Evolutionary conservation across 768 basidiomycete species (phyloP).

Genomic region (Rickenella mellea): DNA sequence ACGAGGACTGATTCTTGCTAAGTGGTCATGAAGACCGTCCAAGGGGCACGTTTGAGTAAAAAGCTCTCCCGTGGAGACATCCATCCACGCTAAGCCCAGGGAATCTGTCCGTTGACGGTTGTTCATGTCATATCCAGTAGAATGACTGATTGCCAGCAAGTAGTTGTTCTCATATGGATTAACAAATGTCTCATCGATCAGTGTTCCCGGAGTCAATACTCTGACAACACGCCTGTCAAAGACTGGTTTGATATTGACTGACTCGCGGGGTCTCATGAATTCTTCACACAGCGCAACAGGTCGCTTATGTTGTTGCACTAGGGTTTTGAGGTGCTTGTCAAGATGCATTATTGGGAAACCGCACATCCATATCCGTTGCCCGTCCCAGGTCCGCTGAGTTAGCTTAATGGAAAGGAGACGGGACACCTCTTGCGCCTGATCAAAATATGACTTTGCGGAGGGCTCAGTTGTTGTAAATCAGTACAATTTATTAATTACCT

Average conservation of each 20-base stretch:
- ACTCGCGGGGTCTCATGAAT: constrained; percentile 41
- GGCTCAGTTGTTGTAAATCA: constrained; percentile 5
- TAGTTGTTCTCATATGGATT: constrained; percentile 86
- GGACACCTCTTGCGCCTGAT: constrained; percentile 76
- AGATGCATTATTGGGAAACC: constrained; percentile 85
- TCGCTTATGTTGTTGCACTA: constrained; percentile 74
- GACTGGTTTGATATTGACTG: constrained; percentile 31
- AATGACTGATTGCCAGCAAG: constrained; percentile 52
- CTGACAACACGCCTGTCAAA: constrained; percentile 80
- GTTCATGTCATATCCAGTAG: background rate
- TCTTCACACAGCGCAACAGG: constrained; percentile 95
- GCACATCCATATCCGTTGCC: constrained; percentile 67
- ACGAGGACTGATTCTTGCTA: constrained; percentile 70
- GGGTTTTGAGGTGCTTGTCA: constrained; percentile 76
- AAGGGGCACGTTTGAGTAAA: constrained; percentile 56
- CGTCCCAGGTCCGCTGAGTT: constrained; percentile 67
- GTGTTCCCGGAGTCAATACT: constrained; percentile 87
- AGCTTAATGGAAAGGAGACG: constrained; percentile 75
- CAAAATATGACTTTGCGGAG: constrained; percentile 74
- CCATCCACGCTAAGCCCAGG: constrained; percentile 86
- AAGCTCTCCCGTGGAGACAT: constrained; percentile 91
- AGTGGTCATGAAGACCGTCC: constrained; percentile 63
- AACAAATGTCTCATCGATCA: constrained; percentile 86
- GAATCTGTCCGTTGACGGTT: constrained; percentile 6
- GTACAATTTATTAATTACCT: constrained; percentile 38